These are phyloP conservation scores for Immersiella caudata DNA, from an alignment of 495 filamentous ascomycete genomes.

Conservation along the genomic window DNA sequence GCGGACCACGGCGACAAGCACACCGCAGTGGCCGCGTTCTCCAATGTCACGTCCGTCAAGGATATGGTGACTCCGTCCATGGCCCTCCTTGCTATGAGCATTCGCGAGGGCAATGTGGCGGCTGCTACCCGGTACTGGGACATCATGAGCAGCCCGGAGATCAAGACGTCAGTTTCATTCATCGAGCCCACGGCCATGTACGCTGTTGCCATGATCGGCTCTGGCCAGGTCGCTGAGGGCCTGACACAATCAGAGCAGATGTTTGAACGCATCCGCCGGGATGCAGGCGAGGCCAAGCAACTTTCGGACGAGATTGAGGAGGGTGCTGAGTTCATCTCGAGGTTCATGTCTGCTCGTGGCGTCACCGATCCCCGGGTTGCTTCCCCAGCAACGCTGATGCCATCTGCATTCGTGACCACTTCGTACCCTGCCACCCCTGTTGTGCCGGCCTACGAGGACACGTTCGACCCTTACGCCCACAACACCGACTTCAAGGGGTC, in stretches of 20 bases:
- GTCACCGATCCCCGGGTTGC: conserved; percentile 50
- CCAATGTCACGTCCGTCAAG: conserved; percentile 53
- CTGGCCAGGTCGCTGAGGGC: conserved; percentile 75
- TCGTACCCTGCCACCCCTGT: conserved; percentile 43
- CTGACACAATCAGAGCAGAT: conserved; percentile 75
- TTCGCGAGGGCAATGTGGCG: conserved; percentile 76
- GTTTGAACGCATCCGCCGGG: conserved; percentile 75
- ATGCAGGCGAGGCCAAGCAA: conserved; percentile 50
- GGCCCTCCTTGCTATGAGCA: conserved; percentile 80
- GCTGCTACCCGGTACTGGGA: conserved; percentile 77
- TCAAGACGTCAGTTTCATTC: conserved; percentile 63
- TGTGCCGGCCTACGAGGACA: conserved; percentile 64
- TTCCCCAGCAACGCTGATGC: conserved; percentile 32
- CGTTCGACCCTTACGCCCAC: conserved; percentile 84
- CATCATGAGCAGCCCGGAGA: conserved; percentile 62
- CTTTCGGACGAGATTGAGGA: conserved; percentile 83
- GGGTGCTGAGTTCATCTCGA: conserved; percentile 75
- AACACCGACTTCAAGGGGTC: conserved; percentile 92
- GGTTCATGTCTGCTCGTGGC: conserved; percentile 66
- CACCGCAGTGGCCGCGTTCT: conserved; percentile 70
- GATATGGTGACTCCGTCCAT: conserved; percentile 68
- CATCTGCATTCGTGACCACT: conserved; percentile 38
- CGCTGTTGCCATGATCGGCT: conserved; percentile 76
- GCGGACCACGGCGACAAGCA: conserved; percentile 77
- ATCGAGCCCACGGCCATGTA: conserved; percentile 88